A percentile compares a stretch with the other conserved stretches of the same genome.
phyloP scores from a whole-genome alignment of 768 basidiomycete species.

The Suillus subluteus region DNA sequence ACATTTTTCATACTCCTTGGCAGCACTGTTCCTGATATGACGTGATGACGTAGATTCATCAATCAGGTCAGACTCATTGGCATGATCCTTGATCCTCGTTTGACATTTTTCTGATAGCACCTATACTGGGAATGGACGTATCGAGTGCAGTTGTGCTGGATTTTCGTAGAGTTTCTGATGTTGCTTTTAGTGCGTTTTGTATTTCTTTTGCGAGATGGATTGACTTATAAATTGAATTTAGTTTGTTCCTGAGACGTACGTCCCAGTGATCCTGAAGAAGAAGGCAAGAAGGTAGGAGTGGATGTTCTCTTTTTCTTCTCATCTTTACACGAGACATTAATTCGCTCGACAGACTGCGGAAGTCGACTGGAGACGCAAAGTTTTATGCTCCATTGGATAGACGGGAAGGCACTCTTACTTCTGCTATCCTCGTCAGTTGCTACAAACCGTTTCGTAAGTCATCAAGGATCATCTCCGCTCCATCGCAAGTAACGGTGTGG shows the following conservation, averaged over 20 bases:
- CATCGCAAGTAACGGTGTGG: constrained; percentile 1
- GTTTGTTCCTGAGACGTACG: constrained; percentile 76
- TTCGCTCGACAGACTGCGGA: constrained; percentile 47
- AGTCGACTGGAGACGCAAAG: constrained; percentile 52
- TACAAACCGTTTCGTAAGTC: constrained; percentile 73
- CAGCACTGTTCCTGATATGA: not conserved
- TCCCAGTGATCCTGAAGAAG: constrained; percentile 57
- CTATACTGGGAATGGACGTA: constrained; percentile 79
- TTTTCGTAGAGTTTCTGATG: constrained; percentile 51
- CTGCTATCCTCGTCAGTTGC: constrained; percentile 59
- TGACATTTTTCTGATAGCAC: constrained; percentile 39
- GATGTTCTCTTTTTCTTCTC: not conserved
- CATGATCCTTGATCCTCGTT: not conserved
- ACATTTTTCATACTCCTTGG: constrained; percentile 23
- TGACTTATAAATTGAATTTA: constrained; percentile 27
- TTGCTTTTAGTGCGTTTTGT: constrained; percentile 50
- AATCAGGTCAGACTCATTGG: constrained; percentile 52
- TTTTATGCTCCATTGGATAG: constrained; percentile 67
- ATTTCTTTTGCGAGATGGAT: not conserved
- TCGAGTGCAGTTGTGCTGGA: constrained; percentile 72
- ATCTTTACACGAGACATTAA: not conserved
- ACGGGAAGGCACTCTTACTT: constrained; percentile 44
- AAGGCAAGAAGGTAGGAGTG: constrained; percentile 57
- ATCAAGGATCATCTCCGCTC: not conserved
- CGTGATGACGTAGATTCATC: constrained; percentile 54